These are phyloP conservation scores for Rhytidhysteron rufulum DNA, from an alignment of 2,329 filamentous ascomycete species.

Conservation along the genomic window DNA sequence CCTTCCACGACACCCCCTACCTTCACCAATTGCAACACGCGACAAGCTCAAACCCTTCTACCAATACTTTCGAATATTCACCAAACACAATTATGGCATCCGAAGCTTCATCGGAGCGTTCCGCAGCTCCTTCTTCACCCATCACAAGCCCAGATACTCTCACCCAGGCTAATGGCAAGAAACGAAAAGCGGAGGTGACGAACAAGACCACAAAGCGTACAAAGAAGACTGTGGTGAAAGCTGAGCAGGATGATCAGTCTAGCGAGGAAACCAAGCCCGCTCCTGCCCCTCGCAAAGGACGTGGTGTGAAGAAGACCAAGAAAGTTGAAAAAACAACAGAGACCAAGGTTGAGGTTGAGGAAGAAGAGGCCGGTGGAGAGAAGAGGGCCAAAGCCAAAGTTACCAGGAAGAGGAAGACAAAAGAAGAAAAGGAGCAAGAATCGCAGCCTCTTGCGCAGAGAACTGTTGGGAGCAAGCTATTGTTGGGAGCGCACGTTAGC, in stretches of 20 bases:
- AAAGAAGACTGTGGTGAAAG: background rate
- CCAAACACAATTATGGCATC: no score
- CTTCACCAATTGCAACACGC: no score
- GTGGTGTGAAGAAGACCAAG: background rate
- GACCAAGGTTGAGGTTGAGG: background rate
- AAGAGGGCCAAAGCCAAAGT: slow-evolving; percentile 14
- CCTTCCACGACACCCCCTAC: no score
- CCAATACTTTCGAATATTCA: no score
- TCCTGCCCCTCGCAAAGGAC: background rate
- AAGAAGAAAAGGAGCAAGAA: slow-evolving; percentile 54
- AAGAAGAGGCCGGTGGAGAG: slow-evolving; percentile 7
- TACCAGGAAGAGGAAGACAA: slow-evolving; percentile 50
- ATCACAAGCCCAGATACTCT: background rate
- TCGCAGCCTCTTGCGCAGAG: slow-evolving; percentile 65
- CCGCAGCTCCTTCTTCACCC: no score
- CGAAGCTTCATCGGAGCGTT: no score
- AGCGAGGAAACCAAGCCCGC: background rate
- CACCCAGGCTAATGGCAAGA: background rate
- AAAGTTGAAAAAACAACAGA: background rate
- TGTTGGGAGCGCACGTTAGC: slow-evolving; percentile 89
- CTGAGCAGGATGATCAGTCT: background rate
- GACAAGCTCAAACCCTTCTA: no score
- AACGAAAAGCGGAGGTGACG: slow-evolving; percentile 1
- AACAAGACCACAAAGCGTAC: background rate
- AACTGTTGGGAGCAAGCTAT: slow-evolving; percentile 70